phyloP scores from a whole-genome alignment of 768 basidiomycete species.

The Pisolithus microcarpus region DNA sequence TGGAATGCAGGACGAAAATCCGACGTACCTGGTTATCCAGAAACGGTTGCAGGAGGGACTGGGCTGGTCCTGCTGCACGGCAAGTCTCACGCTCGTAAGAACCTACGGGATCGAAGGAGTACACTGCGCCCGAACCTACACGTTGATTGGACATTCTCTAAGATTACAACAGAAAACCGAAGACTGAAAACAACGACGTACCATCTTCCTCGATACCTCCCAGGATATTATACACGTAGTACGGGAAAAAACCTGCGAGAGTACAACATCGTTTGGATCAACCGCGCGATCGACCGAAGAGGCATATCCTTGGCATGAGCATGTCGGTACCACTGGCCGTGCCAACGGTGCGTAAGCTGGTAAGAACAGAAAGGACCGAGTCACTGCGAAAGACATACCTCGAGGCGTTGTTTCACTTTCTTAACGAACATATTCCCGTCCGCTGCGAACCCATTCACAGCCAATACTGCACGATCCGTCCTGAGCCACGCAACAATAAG shows the following conservation, averaged over 20 bases:
- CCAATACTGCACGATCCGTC: constrained; percentile 87
- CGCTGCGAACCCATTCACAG: constrained; percentile 95
- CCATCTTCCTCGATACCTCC: constrained; percentile 96
- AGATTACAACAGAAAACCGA: neutral
- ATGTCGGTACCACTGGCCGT: constrained; percentile 86
- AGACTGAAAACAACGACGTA: constrained; percentile 32
- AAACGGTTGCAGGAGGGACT: constrained; percentile 92
- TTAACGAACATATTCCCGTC: constrained; percentile 98
- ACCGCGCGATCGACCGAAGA: constrained; percentile 88
- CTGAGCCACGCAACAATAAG: constrained; percentile 32
- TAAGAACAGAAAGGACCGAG: neutral
- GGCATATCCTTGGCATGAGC: constrained; percentile 97
- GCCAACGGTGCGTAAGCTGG: neutral
- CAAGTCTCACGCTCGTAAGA: constrained; percentile 97
- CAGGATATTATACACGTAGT: constrained; percentile 95
- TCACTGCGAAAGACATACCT: constrained; percentile 48
- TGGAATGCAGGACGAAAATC: constrained; percentile 34
- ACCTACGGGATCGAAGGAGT: constrained; percentile 99
- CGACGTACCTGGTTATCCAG: constrained; percentile 90
- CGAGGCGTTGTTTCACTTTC: constrained; percentile 89
- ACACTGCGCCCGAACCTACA: constrained; percentile 89
- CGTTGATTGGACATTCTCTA: constrained; percentile 2
- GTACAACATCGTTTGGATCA: constrained; percentile 98
- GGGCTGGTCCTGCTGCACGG: constrained; percentile 94
- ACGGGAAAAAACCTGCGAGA: constrained; percentile 95